A percentile compares a stretch with the other conserved stretches of the same genome.
These are phyloP conservation scores for Acer saccharum DNA, from an alignment of 345 rosid genomes.

Conservation along the genomic window DNA sequence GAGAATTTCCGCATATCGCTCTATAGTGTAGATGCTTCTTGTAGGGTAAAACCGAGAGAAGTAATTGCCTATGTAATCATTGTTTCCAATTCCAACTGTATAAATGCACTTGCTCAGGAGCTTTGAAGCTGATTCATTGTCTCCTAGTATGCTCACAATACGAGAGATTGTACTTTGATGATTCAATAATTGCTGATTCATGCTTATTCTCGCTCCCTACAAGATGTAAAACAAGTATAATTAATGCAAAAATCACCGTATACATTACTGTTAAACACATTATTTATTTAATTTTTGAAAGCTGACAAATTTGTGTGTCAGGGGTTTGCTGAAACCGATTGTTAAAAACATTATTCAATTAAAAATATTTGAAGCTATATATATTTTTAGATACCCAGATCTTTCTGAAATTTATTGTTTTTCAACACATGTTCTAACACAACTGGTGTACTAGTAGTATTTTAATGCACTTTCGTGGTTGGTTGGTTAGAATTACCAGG, in stretches of 20 bases:
- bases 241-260: neutral
- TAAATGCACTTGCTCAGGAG: constrained; percentile 31
- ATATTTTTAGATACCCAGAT: too few species aligned
- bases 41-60: constrained; percentile 17
- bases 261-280: too few species aligned
- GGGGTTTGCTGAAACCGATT: too few species aligned
- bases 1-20: neutral
- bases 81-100: constrained; percentile 34
- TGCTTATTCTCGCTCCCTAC: constrained; percentile 46
- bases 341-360: too few species aligned
- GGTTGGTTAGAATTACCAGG: constrained; percentile 31
- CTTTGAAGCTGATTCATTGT: constrained; percentile 18
- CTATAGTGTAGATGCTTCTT: neutral
- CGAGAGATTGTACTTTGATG: constrained; percentile 33
- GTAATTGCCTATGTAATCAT: constrained; percentile 58
- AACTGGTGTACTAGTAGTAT: too few species aligned
- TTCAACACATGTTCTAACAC: too few species aligned
- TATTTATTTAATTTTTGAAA: too few species aligned
- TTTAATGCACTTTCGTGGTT: too few species aligned
- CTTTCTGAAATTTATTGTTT: too few species aligned
- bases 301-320: too few species aligned
- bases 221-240: neutral
- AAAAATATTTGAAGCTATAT: too few species aligned
- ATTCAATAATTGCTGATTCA: constrained; percentile 40
- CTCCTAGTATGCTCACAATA: constrained; percentile 16